Base-by-base conservation (phyloP, 2,329 filamentous ascomycete species). In the Cordyceps javanica region DNA sequence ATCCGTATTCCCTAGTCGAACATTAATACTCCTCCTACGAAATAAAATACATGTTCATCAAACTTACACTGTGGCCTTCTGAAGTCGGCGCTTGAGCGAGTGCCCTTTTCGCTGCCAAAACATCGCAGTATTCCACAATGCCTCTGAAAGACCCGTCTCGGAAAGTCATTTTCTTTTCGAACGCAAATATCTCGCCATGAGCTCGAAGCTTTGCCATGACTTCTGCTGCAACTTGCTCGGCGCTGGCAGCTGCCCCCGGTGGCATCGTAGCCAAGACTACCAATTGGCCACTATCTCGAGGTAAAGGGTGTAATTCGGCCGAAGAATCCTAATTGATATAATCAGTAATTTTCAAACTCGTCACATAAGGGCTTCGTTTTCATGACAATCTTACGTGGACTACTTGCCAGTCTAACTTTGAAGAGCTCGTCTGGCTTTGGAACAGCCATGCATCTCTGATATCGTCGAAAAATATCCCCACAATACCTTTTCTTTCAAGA, bases 401-500 rank as follows among this genome's bases (percentile, higher is more conserved):
- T 1, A 67, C 60, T 48, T 68, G 66, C 81, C 82, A 86, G 34
- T 72, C 71, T 11, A 74, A 69, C 46, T 72, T 71, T 34, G 72
- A 68, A 19, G 76, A 62, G 2, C 73, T 70, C 28, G 81, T 67
- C 52, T 77, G 78, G 13, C 77, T 71, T 57, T 77, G 73, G 8
- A 80, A 75, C 32, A 75, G 73, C 54, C 75, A 78, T 7, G 85
- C 77, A 67, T 87, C 83, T 51, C 82, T 77, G 51, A 86, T 79
- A 63, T 88, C 85, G 7, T 76, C 71, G 63, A 88, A 86, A 5
- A 77, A 78, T 25, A 85, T 70, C 58, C 78, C 81, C 30, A 83
- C 74, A 50, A 72, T 76, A 4, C 76, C 74, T 45, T 67, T 68
- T 28, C 65, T 63, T 4, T 67, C 60, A 16, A 72, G 68, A 1